Evolutionary conservation across 2,329 filamentous ascomycete species (phyloP).

Genomic region (Zymoseptoria tritici): DNA sequence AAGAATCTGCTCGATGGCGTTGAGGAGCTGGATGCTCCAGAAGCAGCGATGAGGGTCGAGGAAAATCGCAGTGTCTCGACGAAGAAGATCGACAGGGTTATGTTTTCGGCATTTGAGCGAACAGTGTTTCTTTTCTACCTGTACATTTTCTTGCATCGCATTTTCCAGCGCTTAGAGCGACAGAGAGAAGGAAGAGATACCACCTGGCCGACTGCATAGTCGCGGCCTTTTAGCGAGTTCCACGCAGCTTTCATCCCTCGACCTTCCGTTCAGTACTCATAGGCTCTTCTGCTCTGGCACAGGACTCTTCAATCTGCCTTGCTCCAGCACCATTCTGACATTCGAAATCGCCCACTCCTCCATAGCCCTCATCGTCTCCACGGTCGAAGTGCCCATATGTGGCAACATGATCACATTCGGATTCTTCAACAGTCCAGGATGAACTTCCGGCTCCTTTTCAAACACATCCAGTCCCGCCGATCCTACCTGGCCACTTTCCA

Average conservation of each 20-base stretch:
- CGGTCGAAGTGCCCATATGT: constrained; percentile 79
- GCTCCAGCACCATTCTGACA: constrained; percentile 54
- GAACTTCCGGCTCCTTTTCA: constrained; percentile 70
- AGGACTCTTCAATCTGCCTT: constrained; percentile 56
- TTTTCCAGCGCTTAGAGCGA: not conserved
- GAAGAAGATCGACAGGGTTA: not conserved
- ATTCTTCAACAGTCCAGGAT: constrained; percentile 64
- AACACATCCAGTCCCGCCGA: constrained; percentile 73
- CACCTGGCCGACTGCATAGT: constrained; percentile 1
- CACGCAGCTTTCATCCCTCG: not conserved
- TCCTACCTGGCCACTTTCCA: constrained; percentile 61
- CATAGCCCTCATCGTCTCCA: constrained; percentile 58
- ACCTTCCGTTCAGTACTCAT: not conserved
- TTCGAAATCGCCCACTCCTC: constrained; percentile 70
- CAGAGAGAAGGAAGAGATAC: not conserved
- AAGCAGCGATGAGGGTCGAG: constrained; percentile 16
- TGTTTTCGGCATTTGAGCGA: not conserved
- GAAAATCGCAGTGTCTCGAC: not conserved
- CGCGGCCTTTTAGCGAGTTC: not conserved
- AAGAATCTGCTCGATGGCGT: constrained; percentile 43
- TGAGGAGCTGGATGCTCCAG: constrained; percentile 36
- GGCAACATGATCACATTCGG: constrained; percentile 67
- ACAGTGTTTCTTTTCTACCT: not conserved
- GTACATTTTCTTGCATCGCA: not conserved
- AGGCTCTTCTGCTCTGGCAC: constrained; percentile 63